These are phyloP conservation scores for Claviceps arundinis DNA, from an alignment of 2,329 filamentous ascomycete genomes.

Conservation along the genomic window DNA sequence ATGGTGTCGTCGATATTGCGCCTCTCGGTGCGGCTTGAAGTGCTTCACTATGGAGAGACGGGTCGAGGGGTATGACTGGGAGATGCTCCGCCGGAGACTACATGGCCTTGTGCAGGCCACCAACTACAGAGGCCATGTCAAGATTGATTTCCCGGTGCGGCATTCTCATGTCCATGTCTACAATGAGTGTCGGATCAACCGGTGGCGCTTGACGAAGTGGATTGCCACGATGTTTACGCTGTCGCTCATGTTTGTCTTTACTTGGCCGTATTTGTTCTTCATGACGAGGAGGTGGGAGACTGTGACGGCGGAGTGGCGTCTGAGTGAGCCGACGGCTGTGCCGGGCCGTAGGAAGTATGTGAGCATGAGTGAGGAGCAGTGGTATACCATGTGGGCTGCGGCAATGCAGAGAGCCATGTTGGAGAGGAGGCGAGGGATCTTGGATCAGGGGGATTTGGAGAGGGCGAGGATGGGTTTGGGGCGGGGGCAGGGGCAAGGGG, in stretches of 20 bases:
- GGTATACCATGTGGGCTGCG: slow-evolving; percentile 49
- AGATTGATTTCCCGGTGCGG: slow-evolving; percentile 45
- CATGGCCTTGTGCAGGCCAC: slow-evolving; percentile 46
- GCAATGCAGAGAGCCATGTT: slow-evolving; percentile 47
- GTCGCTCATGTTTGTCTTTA: slow-evolving; percentile 54
- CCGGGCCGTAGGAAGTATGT: slow-evolving; percentile 32
- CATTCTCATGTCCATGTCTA: slow-evolving; percentile 48
- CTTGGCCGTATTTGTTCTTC: slow-evolving; percentile 59
- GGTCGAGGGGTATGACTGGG: slow-evolving; percentile 48
- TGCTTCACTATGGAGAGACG: slow-evolving; percentile 37
- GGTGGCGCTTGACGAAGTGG: slow-evolving; percentile 51
- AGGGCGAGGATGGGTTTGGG: slow-evolving; percentile 15
- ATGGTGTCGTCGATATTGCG: slow-evolving; percentile 59
- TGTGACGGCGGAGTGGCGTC: slow-evolving; percentile 43
- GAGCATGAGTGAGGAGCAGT: slow-evolving; percentile 41
- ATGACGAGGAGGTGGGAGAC: slow-evolving; percentile 55
- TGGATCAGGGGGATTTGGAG: slow-evolving; percentile 45
- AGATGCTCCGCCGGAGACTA: slow-evolving; percentile 36
- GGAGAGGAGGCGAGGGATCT: slow-evolving; percentile 38
- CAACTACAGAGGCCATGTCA: slow-evolving; percentile 51
- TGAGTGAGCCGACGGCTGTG: slow-evolving; percentile 18
- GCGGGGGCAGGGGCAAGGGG: slow-evolving; percentile 12
- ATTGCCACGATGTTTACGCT: slow-evolving; percentile 52
- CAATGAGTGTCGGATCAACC: slow-evolving; percentile 47
- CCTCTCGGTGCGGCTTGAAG: slow-evolving; percentile 43